A percentile compares a stretch with the other conserved stretches of the same genome.
These are phyloP conservation scores for Globisporangium nagaii DNA, from an alignment of 352 stramenopile genomes.

Conservation along the genomic window DNA sequence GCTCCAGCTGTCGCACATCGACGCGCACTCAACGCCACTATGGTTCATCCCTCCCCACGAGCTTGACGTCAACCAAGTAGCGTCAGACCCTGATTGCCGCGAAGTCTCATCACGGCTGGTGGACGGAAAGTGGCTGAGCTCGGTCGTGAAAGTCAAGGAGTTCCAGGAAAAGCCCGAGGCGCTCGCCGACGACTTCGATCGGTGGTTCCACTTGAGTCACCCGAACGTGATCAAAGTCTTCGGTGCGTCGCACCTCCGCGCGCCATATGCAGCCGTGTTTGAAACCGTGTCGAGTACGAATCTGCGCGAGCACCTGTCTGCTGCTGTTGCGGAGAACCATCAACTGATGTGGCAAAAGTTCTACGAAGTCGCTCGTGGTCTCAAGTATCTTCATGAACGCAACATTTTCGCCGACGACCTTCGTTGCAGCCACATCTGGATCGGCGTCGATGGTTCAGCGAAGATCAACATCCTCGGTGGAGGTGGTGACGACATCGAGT, in stretches of 20 bases:
- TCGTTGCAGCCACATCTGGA: not conserved
- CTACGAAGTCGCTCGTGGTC: conserved; percentile 13
- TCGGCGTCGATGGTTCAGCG: not conserved
- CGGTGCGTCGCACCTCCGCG: conserved; percentile 19
- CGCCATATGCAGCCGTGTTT: conserved; percentile 46
- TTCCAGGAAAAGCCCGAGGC: not conserved
- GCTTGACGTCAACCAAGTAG: not conserved
- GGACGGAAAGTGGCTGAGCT: not conserved
- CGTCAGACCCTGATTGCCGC: not conserved
- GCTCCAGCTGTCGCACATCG: not conserved
- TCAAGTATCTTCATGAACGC: conserved; percentile 21
- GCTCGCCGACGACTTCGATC: not conserved
- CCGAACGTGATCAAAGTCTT: conserved; percentile 4
- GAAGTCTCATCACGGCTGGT: not conserved
- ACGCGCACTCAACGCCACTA: not conserved
- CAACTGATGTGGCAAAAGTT: not conserved
- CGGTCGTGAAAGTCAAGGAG: not conserved
- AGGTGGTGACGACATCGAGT: too few species aligned
- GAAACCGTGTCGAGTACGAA: not conserved
- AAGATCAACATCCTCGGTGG: not conserved
- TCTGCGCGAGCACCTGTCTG: not conserved
- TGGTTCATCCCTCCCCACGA: conserved; percentile 1
- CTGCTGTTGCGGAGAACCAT: not conserved
- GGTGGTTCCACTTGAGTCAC: not conserved
- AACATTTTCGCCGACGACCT: not conserved